A percentile compares a stretch with the other conserved stretches of the same genome.
These are phyloP conservation scores for Citrus australasica DNA, from an alignment of 345 rosid species.

Conservation along the genomic window DNA sequence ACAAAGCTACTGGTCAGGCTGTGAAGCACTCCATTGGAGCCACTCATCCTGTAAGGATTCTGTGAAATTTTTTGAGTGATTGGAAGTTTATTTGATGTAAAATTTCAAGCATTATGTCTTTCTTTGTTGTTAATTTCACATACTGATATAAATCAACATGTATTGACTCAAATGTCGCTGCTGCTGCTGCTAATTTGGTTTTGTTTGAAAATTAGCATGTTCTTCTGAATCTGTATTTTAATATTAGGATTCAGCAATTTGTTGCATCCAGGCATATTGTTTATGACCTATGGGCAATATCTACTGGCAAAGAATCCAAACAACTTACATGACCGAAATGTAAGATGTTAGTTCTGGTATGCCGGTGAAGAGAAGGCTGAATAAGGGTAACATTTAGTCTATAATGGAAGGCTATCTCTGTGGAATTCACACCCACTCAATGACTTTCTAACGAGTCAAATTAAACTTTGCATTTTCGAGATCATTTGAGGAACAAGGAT, in stretches of 20 bases:
- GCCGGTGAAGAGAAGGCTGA: neutral
- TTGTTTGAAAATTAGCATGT: neutral
- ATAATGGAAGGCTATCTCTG: neutral
- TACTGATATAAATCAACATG: neutral
- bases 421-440: neutral
- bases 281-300: neutral
- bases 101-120: neutral
- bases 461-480: neutral
- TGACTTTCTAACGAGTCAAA: neutral
- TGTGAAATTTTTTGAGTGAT: neutral
- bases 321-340: neutral
- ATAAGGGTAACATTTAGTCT: neutral
- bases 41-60: conserved; percentile 67
- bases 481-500: neutral
- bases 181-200: neutral
- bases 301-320: neutral
- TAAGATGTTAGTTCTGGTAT: neutral
- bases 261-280: neutral
- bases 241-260: neutral
- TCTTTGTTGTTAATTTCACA: neutral
- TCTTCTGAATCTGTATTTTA: neutral
- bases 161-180: neutral
- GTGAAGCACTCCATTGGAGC: conserved; percentile 79
- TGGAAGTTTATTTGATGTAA: neutral
- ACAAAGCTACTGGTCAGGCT: conserved; percentile 85